These are phyloP conservation scores for Leptosphaerulina australis DNA, from an alignment of 2,329 filamentous ascomycete genomes.

Conservation along the genomic window DNA sequence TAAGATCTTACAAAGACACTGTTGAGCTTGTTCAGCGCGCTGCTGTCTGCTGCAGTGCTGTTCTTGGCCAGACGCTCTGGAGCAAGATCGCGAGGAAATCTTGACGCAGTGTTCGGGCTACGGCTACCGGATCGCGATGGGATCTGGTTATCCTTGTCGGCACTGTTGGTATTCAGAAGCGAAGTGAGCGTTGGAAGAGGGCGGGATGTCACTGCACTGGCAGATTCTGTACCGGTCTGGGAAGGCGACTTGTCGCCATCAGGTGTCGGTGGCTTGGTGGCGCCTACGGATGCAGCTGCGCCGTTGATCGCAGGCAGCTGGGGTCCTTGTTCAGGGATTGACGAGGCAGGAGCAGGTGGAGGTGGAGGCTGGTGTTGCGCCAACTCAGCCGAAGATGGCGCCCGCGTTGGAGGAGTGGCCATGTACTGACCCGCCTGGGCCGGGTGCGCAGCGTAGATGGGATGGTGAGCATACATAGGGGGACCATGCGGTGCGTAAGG, in stretches of 20 bases:
- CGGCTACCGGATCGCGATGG: conserved; percentile 51
- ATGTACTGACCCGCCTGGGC: conserved; percentile 45
- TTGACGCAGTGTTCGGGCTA: conserved; percentile 46
- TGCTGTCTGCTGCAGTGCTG: conserved; percentile 40
- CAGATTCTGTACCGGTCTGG: conserved; percentile 48
- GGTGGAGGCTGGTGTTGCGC: conserved; percentile 51
- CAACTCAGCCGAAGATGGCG: conserved; percentile 50
- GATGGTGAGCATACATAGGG: conserved; percentile 36
- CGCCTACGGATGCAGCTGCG: conserved; percentile 25
- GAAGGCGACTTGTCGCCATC: conserved; percentile 50
- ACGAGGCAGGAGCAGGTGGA: conserved; percentile 25
- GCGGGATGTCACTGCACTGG: conserved; percentile 36
- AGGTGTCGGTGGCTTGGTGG: conserved; percentile 40
- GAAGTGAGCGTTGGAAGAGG: conserved; percentile 55
- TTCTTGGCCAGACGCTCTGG: conserved; percentile 42
- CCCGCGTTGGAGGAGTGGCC: conserved; percentile 47
- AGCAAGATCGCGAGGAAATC: conserved; percentile 41
- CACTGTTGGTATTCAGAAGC: conserved; percentile 41
- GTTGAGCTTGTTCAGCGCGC: conserved; percentile 44
- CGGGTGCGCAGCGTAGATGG: conserved; percentile 35
- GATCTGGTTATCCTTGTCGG: conserved; percentile 38
- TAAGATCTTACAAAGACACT: conserved; percentile 43
- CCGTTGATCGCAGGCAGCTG: conserved; percentile 47
- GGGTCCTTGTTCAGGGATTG: conserved; percentile 43
- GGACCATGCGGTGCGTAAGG: conserved; percentile 47